Conservation (phyloP, 2,329 filamentous ascomycete species). For the Rhexocercosporidium sp. region DNA sequence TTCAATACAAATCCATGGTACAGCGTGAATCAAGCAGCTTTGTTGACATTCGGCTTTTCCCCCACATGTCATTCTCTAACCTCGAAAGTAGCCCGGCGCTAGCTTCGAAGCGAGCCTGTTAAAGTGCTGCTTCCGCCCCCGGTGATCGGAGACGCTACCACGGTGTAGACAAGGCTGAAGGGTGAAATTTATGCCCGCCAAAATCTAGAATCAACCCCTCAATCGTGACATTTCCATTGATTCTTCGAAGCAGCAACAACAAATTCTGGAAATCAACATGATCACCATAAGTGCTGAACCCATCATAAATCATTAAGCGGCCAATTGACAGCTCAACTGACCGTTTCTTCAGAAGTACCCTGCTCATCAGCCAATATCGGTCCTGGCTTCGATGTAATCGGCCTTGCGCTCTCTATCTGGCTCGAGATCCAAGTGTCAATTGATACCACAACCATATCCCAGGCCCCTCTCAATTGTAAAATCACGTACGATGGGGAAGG, state of each 20-base stretch:
- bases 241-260: neutral
- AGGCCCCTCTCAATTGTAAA: constrained; percentile 78
- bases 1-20: neutral
- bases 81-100: neutral
- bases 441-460: constrained; percentile 51
- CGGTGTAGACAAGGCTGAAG: neutral
- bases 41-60: constrained; percentile 1
- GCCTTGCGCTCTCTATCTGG: constrained; percentile 91
- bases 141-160: neutral
- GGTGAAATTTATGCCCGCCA: neutral
- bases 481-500: constrained; percentile 86
- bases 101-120: neutral
- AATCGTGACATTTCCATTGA: neutral
- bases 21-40: neutral
- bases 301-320: neutral
- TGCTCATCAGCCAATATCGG: constrained; percentile 98
- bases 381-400: constrained; percentile 97
- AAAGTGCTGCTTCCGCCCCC: neutral
- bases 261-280: constrained; percentile 7
- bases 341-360: constrained; percentile 61
- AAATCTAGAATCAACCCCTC: neutral
- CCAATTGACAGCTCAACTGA: constrained; percentile 11
- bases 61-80: neutral
- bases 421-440: constrained; percentile 87
- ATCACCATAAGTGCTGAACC: constrained; percentile 26